Evolutionary conservation across 2,329 filamentous ascomycete genomes (phyloP).

Genomic region (Ophiostoma quercus): DNA sequence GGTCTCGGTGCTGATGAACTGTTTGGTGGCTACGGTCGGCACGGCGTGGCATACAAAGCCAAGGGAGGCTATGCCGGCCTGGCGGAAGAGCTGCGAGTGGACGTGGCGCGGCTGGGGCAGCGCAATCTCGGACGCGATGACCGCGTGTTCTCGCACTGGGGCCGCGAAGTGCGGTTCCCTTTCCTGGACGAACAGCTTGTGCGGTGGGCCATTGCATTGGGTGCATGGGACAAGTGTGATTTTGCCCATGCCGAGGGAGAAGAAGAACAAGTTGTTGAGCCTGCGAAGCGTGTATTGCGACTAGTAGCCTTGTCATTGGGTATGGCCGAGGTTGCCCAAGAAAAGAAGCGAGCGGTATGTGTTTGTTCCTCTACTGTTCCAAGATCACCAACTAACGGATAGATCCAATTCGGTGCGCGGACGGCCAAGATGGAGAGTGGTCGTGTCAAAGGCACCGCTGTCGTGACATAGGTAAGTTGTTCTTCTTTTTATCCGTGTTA

Average conservation of each 20-base stretch:
- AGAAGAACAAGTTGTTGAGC: conserved; percentile 49
- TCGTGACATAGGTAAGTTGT: conserved; percentile 36
- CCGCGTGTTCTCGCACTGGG: conserved; percentile 82
- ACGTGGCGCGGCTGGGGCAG: conserved; percentile 79
- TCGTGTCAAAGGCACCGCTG: conserved; percentile 62
- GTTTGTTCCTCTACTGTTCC: conserved; percentile 39
- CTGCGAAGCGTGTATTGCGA: conserved; percentile 75
- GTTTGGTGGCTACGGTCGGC: conserved; percentile 87
- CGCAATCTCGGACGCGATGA: conserved; percentile 95
- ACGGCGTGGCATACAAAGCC: conserved; percentile 64
- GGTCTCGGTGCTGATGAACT: conserved; percentile 94
- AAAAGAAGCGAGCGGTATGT: conserved; percentile 82
- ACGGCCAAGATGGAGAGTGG: conserved; percentile 77
- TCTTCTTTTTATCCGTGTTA: not conserved
- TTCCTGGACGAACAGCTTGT: conserved; percentile 85
- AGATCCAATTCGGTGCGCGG: conserved; percentile 78
- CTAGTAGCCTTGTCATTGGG: conserved; percentile 70
- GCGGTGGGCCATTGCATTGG: conserved; percentile 67
- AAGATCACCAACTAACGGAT: conserved; percentile 11
- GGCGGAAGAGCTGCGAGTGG: conserved; percentile 75
- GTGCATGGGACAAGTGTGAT: conserved; percentile 82
- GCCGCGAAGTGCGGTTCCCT: conserved; percentile 82
- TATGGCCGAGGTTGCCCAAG: conserved; percentile 65
- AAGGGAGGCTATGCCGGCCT: conserved; percentile 65
- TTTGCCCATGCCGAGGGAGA: conserved; percentile 53